Evolutionary conservation across 2,329 filamentous ascomycete species (phyloP).

Genomic region (Aspergillus sojae): DNA sequence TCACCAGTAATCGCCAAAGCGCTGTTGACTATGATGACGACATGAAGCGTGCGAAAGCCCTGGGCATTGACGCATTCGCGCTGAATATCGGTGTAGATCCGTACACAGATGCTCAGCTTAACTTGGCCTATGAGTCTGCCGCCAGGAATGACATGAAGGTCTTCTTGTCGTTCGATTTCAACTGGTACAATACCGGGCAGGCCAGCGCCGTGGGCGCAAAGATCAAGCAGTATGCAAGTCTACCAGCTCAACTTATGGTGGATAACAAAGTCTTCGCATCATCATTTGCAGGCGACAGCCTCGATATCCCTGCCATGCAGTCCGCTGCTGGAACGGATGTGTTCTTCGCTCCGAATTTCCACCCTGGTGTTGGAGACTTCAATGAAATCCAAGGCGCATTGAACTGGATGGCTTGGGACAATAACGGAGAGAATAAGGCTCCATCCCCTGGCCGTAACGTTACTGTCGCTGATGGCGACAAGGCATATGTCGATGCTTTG

Average conservation of each 20-base stretch:
- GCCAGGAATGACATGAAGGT: constrained; percentile 53
- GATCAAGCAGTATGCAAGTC: constrained; percentile 49
- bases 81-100: constrained; percentile 54
- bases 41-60: constrained; percentile 48
- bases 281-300: constrained; percentile 54
- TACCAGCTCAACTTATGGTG: constrained; percentile 52
- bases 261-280: constrained; percentile 57
- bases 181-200: constrained; percentile 47
- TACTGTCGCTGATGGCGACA: constrained; percentile 45
- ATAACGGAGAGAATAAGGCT: constrained; percentile 52
- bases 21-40: constrained; percentile 52
- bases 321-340: constrained; percentile 48
- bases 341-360: constrained; percentile 56
- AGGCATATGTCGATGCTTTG: constrained; percentile 36
- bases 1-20: constrained; percentile 47
- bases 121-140: constrained; percentile 54
- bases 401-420: constrained; percentile 51
- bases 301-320: constrained; percentile 48
- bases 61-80: constrained; percentile 54
- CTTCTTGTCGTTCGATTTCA: constrained; percentile 62
- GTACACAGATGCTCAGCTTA: constrained; percentile 50
- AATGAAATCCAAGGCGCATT: constrained; percentile 45
- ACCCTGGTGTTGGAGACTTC: constrained; percentile 45
- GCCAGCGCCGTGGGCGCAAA: constrained; percentile 48
- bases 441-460: constrained; percentile 44